A percentile compares a stretch with the other conserved stretches of the same genome.
phyloP scores from a whole-genome alignment of 1,284 basidiomycete genomes.

The Papiliotrema laurentii region DNA sequence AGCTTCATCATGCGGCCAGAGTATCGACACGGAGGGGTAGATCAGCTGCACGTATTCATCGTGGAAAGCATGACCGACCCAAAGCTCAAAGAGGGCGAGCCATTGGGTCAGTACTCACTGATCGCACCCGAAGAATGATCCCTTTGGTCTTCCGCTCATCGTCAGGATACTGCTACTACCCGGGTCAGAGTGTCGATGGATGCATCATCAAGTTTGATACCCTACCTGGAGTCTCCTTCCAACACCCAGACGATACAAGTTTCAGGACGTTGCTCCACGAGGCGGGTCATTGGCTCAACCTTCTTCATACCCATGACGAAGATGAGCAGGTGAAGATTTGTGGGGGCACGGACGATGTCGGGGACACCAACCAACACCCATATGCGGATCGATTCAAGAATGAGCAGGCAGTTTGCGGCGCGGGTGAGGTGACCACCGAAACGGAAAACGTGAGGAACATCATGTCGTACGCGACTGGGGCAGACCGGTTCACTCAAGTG shows the following conservation, averaged over 20 bases:
- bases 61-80: not conserved
- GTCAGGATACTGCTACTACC: not conserved
- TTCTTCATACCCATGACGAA: not conserved
- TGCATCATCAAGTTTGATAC: not conserved
- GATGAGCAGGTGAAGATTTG: not conserved
- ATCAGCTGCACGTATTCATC: not conserved
- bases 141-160: not conserved
- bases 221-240: not conserved
- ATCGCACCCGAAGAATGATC: too few relatives aligned
- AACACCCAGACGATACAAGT: not conserved
- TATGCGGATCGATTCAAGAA: not conserved
- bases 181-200: not conserved
- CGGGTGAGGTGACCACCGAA: not conserved
- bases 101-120: not conserved
- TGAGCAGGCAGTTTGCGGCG: not conserved
- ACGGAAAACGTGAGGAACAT: not conserved
- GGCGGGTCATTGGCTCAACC: not conserved
- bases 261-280: not conserved
- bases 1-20: not conserved
- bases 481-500: not conserved
- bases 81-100: not conserved
- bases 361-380: not conserved
- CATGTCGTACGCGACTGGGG: not conserved
- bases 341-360: not conserved
- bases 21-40: not conserved